Evolutionary conservation across 768 basidiomycete genomes (phyloP).

Genomic region (Agrocybe pediades): DNA sequence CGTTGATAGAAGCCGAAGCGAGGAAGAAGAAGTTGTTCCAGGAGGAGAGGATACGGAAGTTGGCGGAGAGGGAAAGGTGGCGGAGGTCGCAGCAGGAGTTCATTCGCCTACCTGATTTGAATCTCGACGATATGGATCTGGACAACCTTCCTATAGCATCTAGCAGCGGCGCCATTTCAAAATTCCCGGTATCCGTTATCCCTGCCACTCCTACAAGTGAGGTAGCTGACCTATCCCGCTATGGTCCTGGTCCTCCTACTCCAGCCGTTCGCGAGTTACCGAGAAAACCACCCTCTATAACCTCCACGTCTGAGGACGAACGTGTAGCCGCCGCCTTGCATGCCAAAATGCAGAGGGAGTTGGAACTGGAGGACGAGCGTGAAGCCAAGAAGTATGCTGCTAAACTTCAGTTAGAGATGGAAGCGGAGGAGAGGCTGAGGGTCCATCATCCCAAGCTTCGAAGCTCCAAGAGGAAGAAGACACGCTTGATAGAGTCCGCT

Average conservation of each 20-base stretch:
- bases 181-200: not conserved
- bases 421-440: not conserved
- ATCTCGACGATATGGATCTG: not conserved
- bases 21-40: conserved; percentile 7
- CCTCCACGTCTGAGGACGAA: conserved; percentile 3
- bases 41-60: conserved; percentile 5
- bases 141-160: not conserved
- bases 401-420: not conserved
- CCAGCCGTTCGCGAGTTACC: not conserved
- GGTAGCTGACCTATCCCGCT: not conserved
- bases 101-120: conserved; percentile 7
- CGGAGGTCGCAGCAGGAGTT: conserved; percentile 16
- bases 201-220: not conserved
- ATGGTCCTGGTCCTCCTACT: not conserved
- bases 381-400: not conserved
- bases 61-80: conserved; percentile 17
- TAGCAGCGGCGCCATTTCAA: not conserved
- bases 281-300: not conserved
- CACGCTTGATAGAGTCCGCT: not conserved
- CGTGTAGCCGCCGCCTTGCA: conserved; percentile 4
- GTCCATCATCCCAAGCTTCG: too few species aligned
- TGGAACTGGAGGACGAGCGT: not conserved
- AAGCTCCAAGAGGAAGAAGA: not conserved
- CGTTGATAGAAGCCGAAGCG: not conserved
- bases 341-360: conserved; percentile 1